Evolutionary conservation across 2,329 filamentous ascomycete species (phyloP), one percentile per base, ranked within the genome.

Genomic region (Xylaria sp.): DNA sequence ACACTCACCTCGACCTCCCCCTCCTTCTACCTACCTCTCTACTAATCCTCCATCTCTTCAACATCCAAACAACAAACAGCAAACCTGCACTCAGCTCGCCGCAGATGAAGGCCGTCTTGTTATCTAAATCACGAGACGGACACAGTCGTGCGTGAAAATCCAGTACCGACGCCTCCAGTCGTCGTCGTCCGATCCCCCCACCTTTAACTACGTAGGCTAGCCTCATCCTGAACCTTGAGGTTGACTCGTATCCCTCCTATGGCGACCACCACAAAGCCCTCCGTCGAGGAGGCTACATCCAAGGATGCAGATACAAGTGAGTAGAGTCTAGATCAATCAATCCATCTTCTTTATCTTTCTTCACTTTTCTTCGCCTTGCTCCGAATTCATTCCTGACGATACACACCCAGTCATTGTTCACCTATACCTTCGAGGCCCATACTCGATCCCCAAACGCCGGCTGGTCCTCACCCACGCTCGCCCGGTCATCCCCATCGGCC

Each of bases 401-500:
- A 2, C 63, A 78, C 34, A n/a, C 21, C 14, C 24, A 65, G 57
- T 72, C 64, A 9, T 57, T 45, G n/a, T 69, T 63, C 54, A 42
- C 60, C 12, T 60, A 36, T 57, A 47, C 51, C 36, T 67, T 70
- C 32, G 30, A 47, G 24, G 53, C 32, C 17, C 30, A 30, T 61
- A 66, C 53, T 39, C 60, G 1, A 60, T 74, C 14, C 70, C 71
- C 6, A 59, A 73, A 59, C 79, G 79, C 30, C 71, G 70, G 32
- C 74, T 83, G 55, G 65, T 67, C 2, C 69, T 83, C 14, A 77
- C 75, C 3, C 56, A 36, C 2, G 45, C 72, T 2, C 64, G 69
- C 4, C 71, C 75, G 0, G 67, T 55, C 3, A 19, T 82, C 17
- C 69, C 69, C 17, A 78, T 86, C 65, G 84, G 84, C 4, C 79